Conservation (phyloP, 176 grass and related monocot species). For the Aegilops umbellulata region DNA sequence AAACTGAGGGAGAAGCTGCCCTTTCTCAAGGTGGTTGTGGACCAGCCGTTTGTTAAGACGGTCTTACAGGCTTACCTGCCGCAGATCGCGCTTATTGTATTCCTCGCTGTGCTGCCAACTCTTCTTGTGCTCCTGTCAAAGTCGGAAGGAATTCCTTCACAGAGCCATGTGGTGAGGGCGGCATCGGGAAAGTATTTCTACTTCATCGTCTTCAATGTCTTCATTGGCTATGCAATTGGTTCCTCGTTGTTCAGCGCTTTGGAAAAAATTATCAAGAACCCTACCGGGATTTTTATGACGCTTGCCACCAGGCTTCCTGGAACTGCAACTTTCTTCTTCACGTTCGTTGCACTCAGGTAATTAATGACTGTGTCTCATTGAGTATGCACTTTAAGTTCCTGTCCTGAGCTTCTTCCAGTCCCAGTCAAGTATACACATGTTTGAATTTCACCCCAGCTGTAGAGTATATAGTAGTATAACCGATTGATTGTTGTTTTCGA, state of each 20-base stretch:
- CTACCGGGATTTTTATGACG: conserved; percentile 3
- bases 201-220: conserved; percentile 91
- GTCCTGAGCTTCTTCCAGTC: neutral
- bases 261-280: conserved; percentile 41
- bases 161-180: conserved; percentile 61
- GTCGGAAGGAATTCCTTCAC: conserved; percentile 65
- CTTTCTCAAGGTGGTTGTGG: conserved; percentile 74
- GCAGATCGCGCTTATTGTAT: conserved; percentile 78
- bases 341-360: conserved; percentile 70
- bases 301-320: conserved; percentile 58
- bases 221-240: conserved; percentile 54
- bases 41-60: conserved; percentile 47
- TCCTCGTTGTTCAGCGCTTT: conserved; percentile 41
- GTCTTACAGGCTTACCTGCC: conserved; percentile 86
- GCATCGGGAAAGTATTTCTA: conserved; percentile 93
- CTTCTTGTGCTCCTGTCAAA: conserved; percentile 82
- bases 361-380: conserved; percentile 36
- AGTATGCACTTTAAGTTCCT: neutral
- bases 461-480: neutral
- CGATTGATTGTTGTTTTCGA: conserved; percentile 13
- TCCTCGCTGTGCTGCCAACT: conserved; percentile 73
- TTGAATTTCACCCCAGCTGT: conserved; percentile 14
- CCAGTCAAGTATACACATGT: neutral
- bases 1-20: conserved; percentile 59
- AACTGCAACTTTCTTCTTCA: conserved; percentile 87